Evolutionary conservation across 768 basidiomycete genomes (phyloP), one percentile per base, ranked within the genome.

Genomic region (Trametes elegans): DNA sequence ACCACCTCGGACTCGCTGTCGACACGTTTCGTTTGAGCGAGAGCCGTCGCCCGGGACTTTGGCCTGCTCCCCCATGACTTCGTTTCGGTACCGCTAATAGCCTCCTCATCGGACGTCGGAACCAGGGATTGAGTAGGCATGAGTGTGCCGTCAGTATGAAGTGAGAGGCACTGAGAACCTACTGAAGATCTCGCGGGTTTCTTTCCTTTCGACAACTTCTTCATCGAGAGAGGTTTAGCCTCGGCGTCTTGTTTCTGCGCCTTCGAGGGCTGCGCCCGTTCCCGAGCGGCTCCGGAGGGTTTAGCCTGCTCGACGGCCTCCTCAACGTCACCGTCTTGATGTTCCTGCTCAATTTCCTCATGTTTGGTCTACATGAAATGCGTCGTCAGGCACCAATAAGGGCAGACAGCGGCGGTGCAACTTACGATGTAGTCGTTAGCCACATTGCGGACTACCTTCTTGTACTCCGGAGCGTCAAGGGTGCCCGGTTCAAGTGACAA

Each of bases 381-480:
- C 16, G 23, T 43, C 13, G 6, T 23, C 11, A 7, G 16, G 11
- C 21, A 5, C 2, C 11, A 5, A 21, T 26, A 10, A 24, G 14
- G 4, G 9, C 6, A 8, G 18, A 27, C 5, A 43, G 24, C 13
- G 8, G 18, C 13, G 14, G 11, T 29, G 43, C 16, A 8, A 18
- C 54, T 41, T n/a, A 60, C 54, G 8, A 59, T 42, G n/a, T 44
- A 55, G 13, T 48, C 54, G 27, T 31, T 29, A 14, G 48, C 46
- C 14, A 55, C 32, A 0, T 8, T 4, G 13, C n/a, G 13, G 6
- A 88, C 64, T 3, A 71, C 63, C 14, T 60, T 53, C 63, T 77
- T 87, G 68, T 77, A 81, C 43, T 76, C 70, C 18, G 70, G 64
- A 24, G 55, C 61, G 26, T 77, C 75, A 35, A 87, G 66, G 2